Base-by-base conservation (phyloP, 768 basidiomycete genomes). In the Phanerochaete sordida region DNA sequence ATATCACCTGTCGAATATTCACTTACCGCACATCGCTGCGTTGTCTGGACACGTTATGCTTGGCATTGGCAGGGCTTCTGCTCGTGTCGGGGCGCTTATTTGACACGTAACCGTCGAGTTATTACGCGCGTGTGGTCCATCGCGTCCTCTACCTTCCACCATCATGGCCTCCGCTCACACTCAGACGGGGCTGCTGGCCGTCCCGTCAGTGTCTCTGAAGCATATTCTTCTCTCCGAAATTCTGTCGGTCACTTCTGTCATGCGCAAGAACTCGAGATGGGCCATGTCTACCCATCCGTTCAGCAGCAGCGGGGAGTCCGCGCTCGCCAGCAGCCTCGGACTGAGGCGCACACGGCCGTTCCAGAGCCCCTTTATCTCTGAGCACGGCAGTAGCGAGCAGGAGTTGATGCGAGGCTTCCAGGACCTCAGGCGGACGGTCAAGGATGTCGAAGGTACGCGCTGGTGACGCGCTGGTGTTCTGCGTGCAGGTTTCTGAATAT, bases 231-330 rank as follows among this genome's bases (percentile, higher is more conserved):
- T 91, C 62, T 89, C 94, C 45, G 95, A 98, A 78, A 90, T 98
- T 62, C 82, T 95, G 53, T 80, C 91, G 19, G 92, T 98, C 65
- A 97, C 94, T 35, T 90, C 92, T 1, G 83, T 86, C 21, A 98
- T 99, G 95, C 91, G 96, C 73, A 93, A 95, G 79, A 98, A 98
- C 76, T 94, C 95, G 48, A 85, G 97, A 46, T 98, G 96, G 96
- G 90, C 95, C 19, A 85, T 90, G 13, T 83, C 83, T 47, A 82
- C 81, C 56, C 83, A 86, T 67, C 83, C 82, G 26, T 79, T 84
- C 67, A 54, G 61, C 53, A 79, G 67, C 45, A 75, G 83, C 52
- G 79, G 84, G 63, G 88, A 88, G 68, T 82, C 86, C 21, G 81
- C 84, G 1, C 75, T 93, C 43, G 89, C 89, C 49, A 87, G 79